Evolutionary conservation across 2,329 filamentous ascomycete genomes (phyloP), one percentile per base, ranked within the genome.

Genomic region (Xenosphaeropsis pyriputrescens): DNA sequence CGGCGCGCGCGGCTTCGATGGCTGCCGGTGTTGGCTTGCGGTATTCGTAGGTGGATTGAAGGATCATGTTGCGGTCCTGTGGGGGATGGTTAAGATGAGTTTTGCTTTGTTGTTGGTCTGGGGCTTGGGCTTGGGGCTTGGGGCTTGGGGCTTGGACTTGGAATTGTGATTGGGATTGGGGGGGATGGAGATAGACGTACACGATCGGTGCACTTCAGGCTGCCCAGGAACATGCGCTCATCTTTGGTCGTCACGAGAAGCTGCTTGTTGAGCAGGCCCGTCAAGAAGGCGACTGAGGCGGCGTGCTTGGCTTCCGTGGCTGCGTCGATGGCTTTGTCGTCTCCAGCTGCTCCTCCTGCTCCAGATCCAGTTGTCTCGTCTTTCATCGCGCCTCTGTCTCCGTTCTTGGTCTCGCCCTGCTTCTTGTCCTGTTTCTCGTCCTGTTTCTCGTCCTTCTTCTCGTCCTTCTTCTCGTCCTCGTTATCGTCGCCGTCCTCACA

Each of bases 201-300:
- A 42, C 81, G 76, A 64, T 98, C 91, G 19, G 88, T 95, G 64
- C 91, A 98, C 60, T 93, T 95, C 62, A 98, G 83, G 45, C 77
- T 70, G 15, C 91, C 91, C 39, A 86, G 75, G 58, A 96, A 98
- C 57, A 94, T 77, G 42, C 91, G 83, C 13, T 74, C 75, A 55
- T 96, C 89, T 4, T 76, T 83, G 12, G 81, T 84, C 49, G 82
- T 73, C 39, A 96, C 64, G 41, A 86, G 79, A 26, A 96, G 62
- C 30, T 75, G 83, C 56, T 84, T 84, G 57, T 83, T 83, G 37
- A 93, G 65, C 36, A 93, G 72, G 17, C 77, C 73, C 26, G 60
- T 57, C 18, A 85, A 65, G 51, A 72, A 83, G 32, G 57, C 51
- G 40, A 26, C 22, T 26, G 22, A 26, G 4, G 22, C 22, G 3